Base-by-base conservation (phyloP, 768 basidiomycete genomes). In the Mrakia gelida region DNA sequence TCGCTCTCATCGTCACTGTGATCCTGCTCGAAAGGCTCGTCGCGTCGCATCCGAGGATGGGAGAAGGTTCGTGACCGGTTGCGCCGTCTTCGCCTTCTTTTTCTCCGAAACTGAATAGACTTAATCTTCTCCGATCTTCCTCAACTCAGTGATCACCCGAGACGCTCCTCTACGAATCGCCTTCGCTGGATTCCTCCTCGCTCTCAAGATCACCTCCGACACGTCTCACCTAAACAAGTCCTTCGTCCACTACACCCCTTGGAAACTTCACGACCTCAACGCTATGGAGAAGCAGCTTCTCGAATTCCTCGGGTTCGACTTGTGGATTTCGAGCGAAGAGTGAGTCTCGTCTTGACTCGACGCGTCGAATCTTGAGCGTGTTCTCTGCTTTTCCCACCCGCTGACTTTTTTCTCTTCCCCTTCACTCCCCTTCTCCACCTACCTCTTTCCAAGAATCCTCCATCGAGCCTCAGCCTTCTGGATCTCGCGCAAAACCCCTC, bases 271-370 rank as follows among this genome's bases (percentile, higher is more conserved):
- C 28, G 71, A 56, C 15, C n/a, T 73, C 52, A 73, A 54, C 49
- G 28, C 43, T 4, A 73, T 73, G 71, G 71, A 73, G 13, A 23
- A 13, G 23, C 43, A 73, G 49, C 30, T 73, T 3, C 49, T 56
- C 28, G 71, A 38, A 21, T 59, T 30, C 52, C 41, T 73, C 49
- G 43, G 32, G 1, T 73, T 32, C 41, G 56, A 73, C 52, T 18
- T 59, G 23, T 73, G 52, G 73, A 34, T 79, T 2, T 67, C 65
- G 32, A 38, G 32, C 11, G 30, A 67, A 41, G 65, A 67, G 65
- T 67, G 65, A 67, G 65, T 21, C 3, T 7, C 3, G 49, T 3
- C 49, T 52, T 45, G 11, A 45, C 7, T 15, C 45, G 45, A 45
- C 45, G 45, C 45, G 45, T 43, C 41, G 41, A 43, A 43, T 43